Evolutionary conservation across 2,329 filamentous ascomycete species (phyloP), one percentile per base, ranked within the genome.

Genomic region (Colletotrichum melonis): DNA sequence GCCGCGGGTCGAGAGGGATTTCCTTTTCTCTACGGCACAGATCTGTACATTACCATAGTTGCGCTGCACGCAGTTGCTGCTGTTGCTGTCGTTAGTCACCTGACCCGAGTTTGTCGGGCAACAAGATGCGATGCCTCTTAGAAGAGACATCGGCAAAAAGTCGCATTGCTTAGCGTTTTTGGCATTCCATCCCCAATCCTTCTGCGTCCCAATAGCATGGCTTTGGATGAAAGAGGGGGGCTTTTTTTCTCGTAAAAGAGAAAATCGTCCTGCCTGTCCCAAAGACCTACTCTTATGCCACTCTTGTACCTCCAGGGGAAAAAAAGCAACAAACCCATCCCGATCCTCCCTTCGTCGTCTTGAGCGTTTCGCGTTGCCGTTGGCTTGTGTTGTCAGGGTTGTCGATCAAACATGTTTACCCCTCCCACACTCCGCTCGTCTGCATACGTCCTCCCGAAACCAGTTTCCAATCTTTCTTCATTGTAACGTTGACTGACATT

Each of bases 1-100:
- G 72, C 72, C 69, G 66, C 57, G 67, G 83, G 82, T 84, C 82
- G 82, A 79, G 79, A 82, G 77, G 78, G 78, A 78, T 78, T 74
- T 78, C 78, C 79, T 76, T 78, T 74, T 76, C 79, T 79, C 76
- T 77, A 79, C 79, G 79, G 76, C 80, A 82, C 82, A 84, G 82
- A 85, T 83, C 83, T 89, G 87, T 89, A 89, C 86, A 89, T 88
- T 89, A 89, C 83, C 81, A 82, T 86, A 85, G 84, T 84, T 81
- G 70, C 70, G 70, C 70, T 73, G 82, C 84, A 79, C 79, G 80
- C 83, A 82, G 71, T 84, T 83, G 84, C 83, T 85, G 86, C 79
- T 79, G 76, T 79, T 80, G 78, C 74, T 73, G 69, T 69, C 67
- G 65, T 75, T 75, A 75, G 73, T 74, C 73, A 75, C 46, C 60